Evolutionary conservation across 2,329 filamentous ascomycete genomes (phyloP), one percentile per base, ranked within the genome.

Genomic region (Coniochaeta prunicola): DNA sequence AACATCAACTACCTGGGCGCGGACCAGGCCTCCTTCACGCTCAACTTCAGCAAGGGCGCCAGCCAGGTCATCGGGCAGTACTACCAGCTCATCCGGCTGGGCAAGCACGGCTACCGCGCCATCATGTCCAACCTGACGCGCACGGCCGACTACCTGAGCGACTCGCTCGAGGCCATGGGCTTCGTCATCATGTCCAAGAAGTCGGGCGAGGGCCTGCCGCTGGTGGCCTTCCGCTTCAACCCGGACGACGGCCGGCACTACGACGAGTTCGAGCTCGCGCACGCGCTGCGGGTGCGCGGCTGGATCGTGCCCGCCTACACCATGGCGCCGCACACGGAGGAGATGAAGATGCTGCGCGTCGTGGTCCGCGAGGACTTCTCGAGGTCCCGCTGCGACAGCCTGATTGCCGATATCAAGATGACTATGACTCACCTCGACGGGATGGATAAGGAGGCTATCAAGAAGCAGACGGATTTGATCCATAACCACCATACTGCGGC

Each of bases 1-100:
- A 97, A 96, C 81, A 97, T 97, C 83, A 97, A 97, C 82, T 97
- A 97, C 76, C 88, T 97, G 6, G 93, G 93, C 56, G 92, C 93
- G 12, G 91, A 97, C 70, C 93, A 97, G 73, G 89, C 92, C 2
- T 96, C 91, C 3, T 97, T 97, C 77, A 97, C 93, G 0, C 85
- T 97, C 60, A 97, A 97, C 80, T 97, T 97, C 80, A 96, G 90
- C 70, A 96, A 96, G 73, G 92, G 92, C 59, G 93, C 93, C 13
- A 91, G 89, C 6, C 92, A 97, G 71, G 90, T 97, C 69, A 96
- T 97, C 62, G 93, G 91, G 30, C 93, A 97, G 76, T 97, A 97
- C 78, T 97, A 97, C 78, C 92, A 97, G 76, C 83, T 97, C 70
- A 96, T 97, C 71, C 90, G 93, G 31, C 86, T 97, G 4, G 93